A percentile compares a stretch with the other conserved stretches of the same genome.
phyloP scores from a whole-genome alignment of 495 filamentous ascomycete genomes.

The Neurospora sp. region DNA sequence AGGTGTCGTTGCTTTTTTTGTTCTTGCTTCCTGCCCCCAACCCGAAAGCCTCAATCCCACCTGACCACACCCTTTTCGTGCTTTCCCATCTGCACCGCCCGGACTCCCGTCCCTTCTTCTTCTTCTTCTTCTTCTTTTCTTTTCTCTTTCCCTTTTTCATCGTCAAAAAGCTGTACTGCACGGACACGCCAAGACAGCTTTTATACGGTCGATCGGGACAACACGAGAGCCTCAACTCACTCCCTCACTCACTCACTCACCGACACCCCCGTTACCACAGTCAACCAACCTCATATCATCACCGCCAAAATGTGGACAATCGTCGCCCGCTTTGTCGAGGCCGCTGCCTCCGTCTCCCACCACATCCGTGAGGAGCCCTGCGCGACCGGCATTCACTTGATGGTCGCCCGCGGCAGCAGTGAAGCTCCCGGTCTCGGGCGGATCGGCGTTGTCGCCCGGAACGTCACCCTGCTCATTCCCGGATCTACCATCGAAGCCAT shows the following conservation, averaged over 20 bases:
- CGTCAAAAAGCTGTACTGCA: not conserved
- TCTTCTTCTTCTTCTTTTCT: not conserved
- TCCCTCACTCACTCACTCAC: not conserved
- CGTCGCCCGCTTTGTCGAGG: not conserved
- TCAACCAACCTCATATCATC: not conserved
- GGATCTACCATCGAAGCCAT: slow-evolving; percentile 3
- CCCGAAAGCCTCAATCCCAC: not conserved
- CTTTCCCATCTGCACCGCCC: not conserved
- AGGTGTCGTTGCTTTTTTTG: not conserved
- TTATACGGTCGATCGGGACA: not conserved
- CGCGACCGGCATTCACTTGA: slow-evolving; percentile 6
- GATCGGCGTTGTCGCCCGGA: slow-evolving; percentile 8
- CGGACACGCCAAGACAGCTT: not conserved
- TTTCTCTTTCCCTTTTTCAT: not conserved
- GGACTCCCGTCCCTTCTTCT: not conserved
- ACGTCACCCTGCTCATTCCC: slow-evolving; percentile 5
- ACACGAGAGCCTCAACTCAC: not conserved
- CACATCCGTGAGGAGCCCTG: slow-evolving; percentile 1
- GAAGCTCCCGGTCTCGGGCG: slow-evolving; percentile 4
- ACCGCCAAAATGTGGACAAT: not conserved
- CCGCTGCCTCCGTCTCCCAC: not conserved
- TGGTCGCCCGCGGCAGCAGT: slow-evolving; percentile 10
- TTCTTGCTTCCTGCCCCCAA: not conserved
- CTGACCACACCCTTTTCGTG: not conserved
- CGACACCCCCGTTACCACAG: not conserved